A percentile compares a stretch with the other conserved stretches of the same genome.
Evolutionary conservation across 139 green algal genomes (phyloP).

Genomic region (Chlorella sp.): DNA sequence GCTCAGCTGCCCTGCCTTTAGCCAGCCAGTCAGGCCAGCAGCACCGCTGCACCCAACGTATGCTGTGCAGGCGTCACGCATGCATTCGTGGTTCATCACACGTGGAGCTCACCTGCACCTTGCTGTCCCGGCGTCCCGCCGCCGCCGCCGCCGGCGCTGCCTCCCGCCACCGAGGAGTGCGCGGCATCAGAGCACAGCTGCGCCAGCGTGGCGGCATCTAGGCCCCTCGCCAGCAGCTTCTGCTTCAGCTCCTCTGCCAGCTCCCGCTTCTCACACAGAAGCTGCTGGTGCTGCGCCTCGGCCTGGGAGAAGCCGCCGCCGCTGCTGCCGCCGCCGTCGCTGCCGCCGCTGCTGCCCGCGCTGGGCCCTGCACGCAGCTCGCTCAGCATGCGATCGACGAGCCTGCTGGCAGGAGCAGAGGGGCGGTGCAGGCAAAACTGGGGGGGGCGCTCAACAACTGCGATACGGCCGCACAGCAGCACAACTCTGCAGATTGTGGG

Average conservation of each 20-base stretch:
- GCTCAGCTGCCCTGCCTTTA: too few relatives aligned
- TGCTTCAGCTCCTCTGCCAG: slow-evolving; percentile 19
- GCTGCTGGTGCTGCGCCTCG: background rate
- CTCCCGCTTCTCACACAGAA: background rate
- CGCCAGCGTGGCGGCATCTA: background rate
- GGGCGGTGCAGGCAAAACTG: background rate
- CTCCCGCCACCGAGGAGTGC: background rate
- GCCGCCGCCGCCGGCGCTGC: background rate
- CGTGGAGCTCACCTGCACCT: background rate
- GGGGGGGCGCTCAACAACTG: background rate
- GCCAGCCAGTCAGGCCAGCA: background rate
- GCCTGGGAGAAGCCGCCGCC: background rate
- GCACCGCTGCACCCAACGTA: background rate
- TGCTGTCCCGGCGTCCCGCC: background rate
- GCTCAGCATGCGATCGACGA: background rate
- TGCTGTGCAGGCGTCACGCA: too few relatives aligned
- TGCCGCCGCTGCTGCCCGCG: background rate
- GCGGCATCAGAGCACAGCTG: slow-evolving; percentile 13
- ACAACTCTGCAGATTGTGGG: too few relatives aligned
- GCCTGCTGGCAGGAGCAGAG: background rate
- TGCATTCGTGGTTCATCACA: too few relatives aligned
- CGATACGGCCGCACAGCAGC: too few relatives aligned
- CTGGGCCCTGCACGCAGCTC: background rate
- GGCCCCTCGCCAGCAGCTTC: background rate
- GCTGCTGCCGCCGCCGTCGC: background rate